A percentile compares a stretch with the other conserved stretches of the same genome.
Conservation (phyloP, 169 alveolate species). For the Plasmodium relictum region DNA sequence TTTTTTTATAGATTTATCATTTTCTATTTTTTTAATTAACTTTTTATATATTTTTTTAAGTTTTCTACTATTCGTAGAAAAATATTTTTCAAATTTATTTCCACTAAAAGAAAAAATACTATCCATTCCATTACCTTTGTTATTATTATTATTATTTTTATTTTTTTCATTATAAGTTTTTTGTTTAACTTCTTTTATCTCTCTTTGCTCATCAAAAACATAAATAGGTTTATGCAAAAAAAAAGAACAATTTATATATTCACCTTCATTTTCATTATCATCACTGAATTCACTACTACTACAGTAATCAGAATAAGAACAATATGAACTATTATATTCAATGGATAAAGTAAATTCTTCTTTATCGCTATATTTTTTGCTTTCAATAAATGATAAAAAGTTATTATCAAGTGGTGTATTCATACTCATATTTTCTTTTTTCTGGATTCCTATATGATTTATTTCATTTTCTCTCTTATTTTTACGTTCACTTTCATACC, state of each 20-base stretch:
- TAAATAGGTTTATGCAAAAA: slow-evolving; percentile 57
- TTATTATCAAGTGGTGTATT: not conserved
- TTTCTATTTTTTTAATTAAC: slow-evolving; percentile 52
- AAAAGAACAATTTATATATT: slow-evolving; percentile 33
- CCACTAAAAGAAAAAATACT: not conserved
- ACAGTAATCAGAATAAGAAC: slow-evolving; percentile 10
- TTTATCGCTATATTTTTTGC: not conserved
- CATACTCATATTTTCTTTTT: not conserved
- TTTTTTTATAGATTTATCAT: slow-evolving; percentile 22
- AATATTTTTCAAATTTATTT: not conserved
- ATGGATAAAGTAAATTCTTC: not conserved
- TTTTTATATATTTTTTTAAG: slow-evolving; percentile 20
- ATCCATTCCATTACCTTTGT: not conserved
- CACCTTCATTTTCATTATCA: not conserved
- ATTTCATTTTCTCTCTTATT: too few relatives aligned
- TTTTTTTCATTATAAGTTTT: not conserved
- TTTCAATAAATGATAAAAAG: not conserved
- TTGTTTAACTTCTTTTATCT: slow-evolving; percentile 11
- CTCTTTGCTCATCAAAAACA: slow-evolving; percentile 32
- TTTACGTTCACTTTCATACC: too few relatives aligned
- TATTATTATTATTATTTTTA: not conserved
- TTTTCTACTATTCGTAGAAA: not conserved
- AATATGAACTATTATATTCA: not conserved
- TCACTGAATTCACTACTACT: slow-evolving; percentile 22
- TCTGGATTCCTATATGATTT: not conserved